Percentiles rank a stretch among this genome's conserved stretches.
These are phyloP conservation scores for Fusarium sp. DNA, from an alignment of 2,329 filamentous ascomycete species.

Conservation along the genomic window DNA sequence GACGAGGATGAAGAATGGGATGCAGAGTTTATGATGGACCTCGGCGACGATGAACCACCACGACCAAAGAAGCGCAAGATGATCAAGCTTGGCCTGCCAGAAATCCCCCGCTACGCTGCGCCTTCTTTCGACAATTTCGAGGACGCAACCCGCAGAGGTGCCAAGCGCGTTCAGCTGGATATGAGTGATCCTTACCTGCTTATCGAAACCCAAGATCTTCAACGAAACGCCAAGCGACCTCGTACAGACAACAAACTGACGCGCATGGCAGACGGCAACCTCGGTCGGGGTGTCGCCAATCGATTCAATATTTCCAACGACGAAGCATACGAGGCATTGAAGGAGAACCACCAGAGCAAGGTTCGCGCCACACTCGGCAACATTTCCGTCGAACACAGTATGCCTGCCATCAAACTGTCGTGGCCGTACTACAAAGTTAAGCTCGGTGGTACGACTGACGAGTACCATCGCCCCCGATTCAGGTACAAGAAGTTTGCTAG, in stretches of 20 bases:
- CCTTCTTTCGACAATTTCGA: conserved; percentile 86
- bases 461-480: conserved; percentile 85
- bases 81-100: conserved; percentile 68
- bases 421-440: conserved; percentile 97
- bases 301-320: conserved; percentile 98
- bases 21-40: conserved; percentile 66
- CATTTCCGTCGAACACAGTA: conserved; percentile 91
- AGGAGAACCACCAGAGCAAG: conserved; percentile 97
- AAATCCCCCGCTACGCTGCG: conserved; percentile 68
- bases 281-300: conserved; percentile 78
- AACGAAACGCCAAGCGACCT: conserved; percentile 70
- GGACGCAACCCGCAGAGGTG: conserved; percentile 74
- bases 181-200: conserved; percentile 89
- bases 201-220: conserved; percentile 78
- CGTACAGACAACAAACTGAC: conserved; percentile 68
- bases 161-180: conserved; percentile 84
- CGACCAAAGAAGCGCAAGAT: conserved; percentile 76
- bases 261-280: conserved; percentile 74
- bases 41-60: conserved; percentile 57
- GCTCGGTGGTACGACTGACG: conserved; percentile 77
- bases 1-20: conserved; percentile 72
- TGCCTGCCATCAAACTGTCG: conserved; percentile 89
- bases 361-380: conserved; percentile 92
- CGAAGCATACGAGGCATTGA: conserved; percentile 92
- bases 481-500: conserved; percentile 75